Evolutionary conservation across 169 alveolate genomes (phyloP).

Genomic region (Eimeria praecox): DNA sequence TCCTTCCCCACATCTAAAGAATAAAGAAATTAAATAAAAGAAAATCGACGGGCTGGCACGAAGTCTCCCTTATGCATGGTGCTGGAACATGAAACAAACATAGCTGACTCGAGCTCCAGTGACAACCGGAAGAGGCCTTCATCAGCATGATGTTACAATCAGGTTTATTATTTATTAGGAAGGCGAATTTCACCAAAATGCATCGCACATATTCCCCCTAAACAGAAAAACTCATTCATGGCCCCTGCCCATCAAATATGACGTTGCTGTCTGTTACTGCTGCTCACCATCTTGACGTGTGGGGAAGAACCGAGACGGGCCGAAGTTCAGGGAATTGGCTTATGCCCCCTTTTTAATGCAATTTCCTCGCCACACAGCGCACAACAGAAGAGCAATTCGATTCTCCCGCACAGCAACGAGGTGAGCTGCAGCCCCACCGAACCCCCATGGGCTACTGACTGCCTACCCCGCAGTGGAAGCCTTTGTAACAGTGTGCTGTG

Average conservation of each 20-base stretch:
- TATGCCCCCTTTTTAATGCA: neutral
- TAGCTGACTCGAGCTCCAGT: too few relatives aligned
- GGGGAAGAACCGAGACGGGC: constrained; percentile 54
- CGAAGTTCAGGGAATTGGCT: neutral
- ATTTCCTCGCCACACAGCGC: neutral
- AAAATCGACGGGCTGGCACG: too few relatives aligned
- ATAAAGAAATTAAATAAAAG: too few relatives aligned
- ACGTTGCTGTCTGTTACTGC: neutral
- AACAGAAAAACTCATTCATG: neutral
- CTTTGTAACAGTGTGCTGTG: neutral
- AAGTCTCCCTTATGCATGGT: too few relatives aligned
- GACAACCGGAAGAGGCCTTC: too few relatives aligned
- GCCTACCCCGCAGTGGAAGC: constrained; percentile 37
- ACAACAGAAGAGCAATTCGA: neutral
- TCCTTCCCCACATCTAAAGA: neutral
- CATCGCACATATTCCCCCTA: neutral
- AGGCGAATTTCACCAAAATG: too few relatives aligned
- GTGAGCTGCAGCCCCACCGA: constrained; percentile 51
- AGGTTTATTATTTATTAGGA: too few relatives aligned
- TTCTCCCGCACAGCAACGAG: neutral
- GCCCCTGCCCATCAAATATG: too few relatives aligned
- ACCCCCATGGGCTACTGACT: neutral
- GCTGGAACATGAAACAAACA: too few relatives aligned
- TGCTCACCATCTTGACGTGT: constrained; percentile 61
- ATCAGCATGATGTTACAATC: too few relatives aligned